Conservation (phyloP, 495 filamentous ascomycete genomes). For the Hypoxylon crocopeplum region DNA sequence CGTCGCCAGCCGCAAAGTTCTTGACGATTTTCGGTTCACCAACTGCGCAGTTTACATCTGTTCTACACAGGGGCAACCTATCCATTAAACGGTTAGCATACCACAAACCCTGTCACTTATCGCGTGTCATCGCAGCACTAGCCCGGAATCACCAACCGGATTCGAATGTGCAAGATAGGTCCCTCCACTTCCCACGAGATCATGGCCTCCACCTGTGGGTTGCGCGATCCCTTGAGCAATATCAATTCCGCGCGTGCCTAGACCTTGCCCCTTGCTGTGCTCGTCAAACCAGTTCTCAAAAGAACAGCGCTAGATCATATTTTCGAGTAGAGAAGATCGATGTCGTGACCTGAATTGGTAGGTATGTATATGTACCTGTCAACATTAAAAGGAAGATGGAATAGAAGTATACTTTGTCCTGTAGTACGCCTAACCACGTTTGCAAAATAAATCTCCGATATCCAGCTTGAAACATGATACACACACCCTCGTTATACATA, state of each 20-base stretch:
- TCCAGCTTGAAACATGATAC: constrained; percentile 23
- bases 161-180: constrained; percentile 13
- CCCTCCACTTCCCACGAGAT: constrained; percentile 34
- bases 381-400: too few relatives aligned
- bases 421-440: too few relatives aligned
- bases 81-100: constrained; percentile 8
- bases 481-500: constrained; percentile 6
- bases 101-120: constrained; percentile 20
- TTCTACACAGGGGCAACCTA: neutral
- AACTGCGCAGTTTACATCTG: neutral
- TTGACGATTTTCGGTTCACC: too few relatives aligned
- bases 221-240: constrained; percentile 25
- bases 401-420: too few relatives aligned
- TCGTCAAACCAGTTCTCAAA: too few relatives aligned
- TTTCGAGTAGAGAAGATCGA: too few relatives aligned
- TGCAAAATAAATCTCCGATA: constrained; percentile 35
- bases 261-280: constrained; percentile 21
- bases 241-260: constrained; percentile 19
- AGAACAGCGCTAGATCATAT: too few relatives aligned
- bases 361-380: too few relatives aligned
- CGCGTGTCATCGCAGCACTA: constrained; percentile 32
- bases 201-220: constrained; percentile 30
- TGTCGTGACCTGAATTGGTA: too few relatives aligned
- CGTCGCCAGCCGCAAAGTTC: too few relatives aligned
- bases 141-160: constrained; percentile 29